phyloP scores from a whole-genome alignment of 495 filamentous ascomycete genomes.

The Penicillium daleae region DNA sequence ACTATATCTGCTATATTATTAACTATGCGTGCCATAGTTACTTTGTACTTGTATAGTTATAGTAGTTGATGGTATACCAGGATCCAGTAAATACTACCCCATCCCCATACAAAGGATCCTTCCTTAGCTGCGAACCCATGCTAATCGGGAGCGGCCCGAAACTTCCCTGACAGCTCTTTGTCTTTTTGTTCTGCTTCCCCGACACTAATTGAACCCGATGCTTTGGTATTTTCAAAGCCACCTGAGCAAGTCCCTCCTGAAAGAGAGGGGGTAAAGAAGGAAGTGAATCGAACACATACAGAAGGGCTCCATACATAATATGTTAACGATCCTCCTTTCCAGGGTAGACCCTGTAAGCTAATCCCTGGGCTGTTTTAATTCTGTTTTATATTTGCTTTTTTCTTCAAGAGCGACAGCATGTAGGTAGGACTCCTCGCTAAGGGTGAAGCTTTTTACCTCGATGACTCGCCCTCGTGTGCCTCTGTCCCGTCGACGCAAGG shows the following conservation, averaged over 20 bases:
- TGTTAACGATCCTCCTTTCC: background rate
- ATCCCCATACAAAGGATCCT: conserved; percentile 6
- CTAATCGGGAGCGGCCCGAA: conserved; percentile 37
- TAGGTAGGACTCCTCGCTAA: background rate
- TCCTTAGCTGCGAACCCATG: conserved; percentile 1
- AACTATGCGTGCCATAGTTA: background rate
- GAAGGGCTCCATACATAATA: background rate
- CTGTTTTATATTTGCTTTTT: conserved; percentile 7
- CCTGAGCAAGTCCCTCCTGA: background rate
- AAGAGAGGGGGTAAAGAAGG: background rate
- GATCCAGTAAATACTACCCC: background rate
- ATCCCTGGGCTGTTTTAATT: background rate
- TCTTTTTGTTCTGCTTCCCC: conserved; percentile 4
- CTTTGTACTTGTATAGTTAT: too few relatives aligned
- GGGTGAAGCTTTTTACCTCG: background rate
- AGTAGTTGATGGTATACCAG: too few relatives aligned
- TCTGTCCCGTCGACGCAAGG: conserved; percentile 20
- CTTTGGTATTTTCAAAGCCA: background rate
- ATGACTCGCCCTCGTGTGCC: conserved; percentile 14
- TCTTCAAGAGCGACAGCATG: background rate
- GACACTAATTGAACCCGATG: background rate
- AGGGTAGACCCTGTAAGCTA: background rate
- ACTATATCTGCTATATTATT: background rate
- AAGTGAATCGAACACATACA: background rate
- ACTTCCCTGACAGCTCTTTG: conserved; percentile 32